Percentiles rank a stretch among this genome's conserved stretches.
Evolutionary conservation across 2,329 filamentous ascomycete genomes (phyloP).

Genomic region (Aureobasidium leucospermi): DNA sequence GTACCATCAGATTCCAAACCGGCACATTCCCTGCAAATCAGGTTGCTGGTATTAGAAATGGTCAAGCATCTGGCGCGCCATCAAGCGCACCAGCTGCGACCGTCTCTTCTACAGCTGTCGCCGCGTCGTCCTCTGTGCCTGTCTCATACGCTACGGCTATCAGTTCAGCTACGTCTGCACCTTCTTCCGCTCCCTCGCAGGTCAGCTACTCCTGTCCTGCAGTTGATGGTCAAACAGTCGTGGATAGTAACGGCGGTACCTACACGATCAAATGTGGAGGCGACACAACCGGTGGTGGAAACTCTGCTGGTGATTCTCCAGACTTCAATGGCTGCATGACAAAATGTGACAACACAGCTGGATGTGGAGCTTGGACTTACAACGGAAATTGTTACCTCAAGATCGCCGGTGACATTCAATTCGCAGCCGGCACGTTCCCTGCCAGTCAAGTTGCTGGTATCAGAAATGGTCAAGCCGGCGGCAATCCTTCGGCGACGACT

Average conservation of each 20-base stretch:
- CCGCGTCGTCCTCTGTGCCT: neutral
- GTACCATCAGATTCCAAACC: neutral
- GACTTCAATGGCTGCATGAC: conserved; percentile 18
- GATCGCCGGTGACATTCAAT: neutral
- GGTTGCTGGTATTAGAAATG: neutral
- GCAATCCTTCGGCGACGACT: too few species aligned
- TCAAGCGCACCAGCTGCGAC: neutral
- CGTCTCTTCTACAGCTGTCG: neutral
- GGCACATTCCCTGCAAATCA: neutral
- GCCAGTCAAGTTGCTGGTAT: neutral
- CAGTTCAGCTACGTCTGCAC: neutral
- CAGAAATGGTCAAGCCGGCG: neutral
- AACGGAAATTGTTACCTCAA: conserved; percentile 7
- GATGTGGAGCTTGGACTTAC: conserved; percentile 20
- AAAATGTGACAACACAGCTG: conserved; percentile 16
- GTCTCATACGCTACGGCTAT: neutral
- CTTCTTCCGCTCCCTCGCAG: neutral
- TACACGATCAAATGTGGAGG: conserved; percentile 4
- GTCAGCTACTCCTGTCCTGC: conserved; percentile 10
- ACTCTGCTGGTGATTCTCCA: too few species aligned
- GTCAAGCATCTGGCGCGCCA: neutral
- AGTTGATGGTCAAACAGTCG: neutral
- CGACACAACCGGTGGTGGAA: too few species aligned
- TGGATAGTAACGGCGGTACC: neutral
- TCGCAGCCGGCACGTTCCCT: neutral